Evolutionary conservation across 2,329 filamentous ascomycete species (phyloP).

Genomic region (Calonectria pseudoreteaudii): DNA sequence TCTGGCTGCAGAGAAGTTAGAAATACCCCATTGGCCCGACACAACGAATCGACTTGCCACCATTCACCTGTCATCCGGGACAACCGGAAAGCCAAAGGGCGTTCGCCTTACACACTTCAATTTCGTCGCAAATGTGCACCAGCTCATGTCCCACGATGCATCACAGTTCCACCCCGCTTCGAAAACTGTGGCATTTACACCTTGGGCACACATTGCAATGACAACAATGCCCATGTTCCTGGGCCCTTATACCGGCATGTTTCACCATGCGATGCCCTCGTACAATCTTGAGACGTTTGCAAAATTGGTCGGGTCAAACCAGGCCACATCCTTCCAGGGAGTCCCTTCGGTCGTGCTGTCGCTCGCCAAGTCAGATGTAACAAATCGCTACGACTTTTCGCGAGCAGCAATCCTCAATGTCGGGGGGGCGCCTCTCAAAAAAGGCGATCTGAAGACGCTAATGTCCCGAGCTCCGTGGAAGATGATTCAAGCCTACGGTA

Average conservation of each 20-base stretch:
- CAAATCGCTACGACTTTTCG: constrained; percentile 51
- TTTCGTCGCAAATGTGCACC: constrained; percentile 74
- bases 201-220: constrained; percentile 58
- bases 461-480: constrained; percentile 49
- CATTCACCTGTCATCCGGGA: constrained; percentile 65
- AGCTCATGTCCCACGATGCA: constrained; percentile 52
- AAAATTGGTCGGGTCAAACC: constrained; percentile 48
- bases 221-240: constrained; percentile 58
- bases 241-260: constrained; percentile 56
- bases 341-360: constrained; percentile 53
- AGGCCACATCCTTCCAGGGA: constrained; percentile 54
- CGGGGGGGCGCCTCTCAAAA: constrained; percentile 50
- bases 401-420: constrained; percentile 50
- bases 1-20: constrained; percentile 42
- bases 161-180: constrained; percentile 49
- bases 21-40: constrained; percentile 51
- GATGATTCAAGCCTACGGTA: constrained; percentile 57
- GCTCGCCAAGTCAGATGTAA: constrained; percentile 51
- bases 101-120: constrained; percentile 81
- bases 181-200: constrained; percentile 55
- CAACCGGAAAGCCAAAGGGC: constrained; percentile 84
- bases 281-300: constrained; percentile 52
- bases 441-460: constrained; percentile 47
- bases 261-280: constrained; percentile 57
- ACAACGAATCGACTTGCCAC: constrained; percentile 50